Conservation (phyloP, 352 stramenopile species). For the Albugo candida region DNA sequence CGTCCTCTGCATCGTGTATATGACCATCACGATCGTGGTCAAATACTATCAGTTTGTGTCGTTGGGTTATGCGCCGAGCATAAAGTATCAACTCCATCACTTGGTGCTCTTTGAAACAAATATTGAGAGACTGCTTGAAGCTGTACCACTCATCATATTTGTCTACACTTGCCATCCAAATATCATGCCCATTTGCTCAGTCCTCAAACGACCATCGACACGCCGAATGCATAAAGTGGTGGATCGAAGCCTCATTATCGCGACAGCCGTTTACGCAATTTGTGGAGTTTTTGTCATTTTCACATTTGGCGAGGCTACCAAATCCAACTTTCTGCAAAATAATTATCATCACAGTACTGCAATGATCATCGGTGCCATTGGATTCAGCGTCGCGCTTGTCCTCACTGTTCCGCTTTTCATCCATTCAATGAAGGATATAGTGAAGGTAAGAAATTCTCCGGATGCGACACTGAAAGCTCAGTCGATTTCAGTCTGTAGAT, state of each 20-base stretch:
- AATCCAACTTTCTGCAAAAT: slow-evolving; percentile 78
- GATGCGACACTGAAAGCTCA: too few relatives aligned
- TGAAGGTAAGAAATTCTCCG: slow-evolving; percentile 14
- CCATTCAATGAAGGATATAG: slow-evolving; percentile 66
- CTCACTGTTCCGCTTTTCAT: slow-evolving; percentile 72
- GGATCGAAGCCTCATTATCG: slow-evolving; percentile 64
- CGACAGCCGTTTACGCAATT: slow-evolving; percentile 49
- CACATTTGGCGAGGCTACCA: slow-evolving; percentile 58
- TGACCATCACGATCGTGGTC: slow-evolving; percentile 71
- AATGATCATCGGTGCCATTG: slow-evolving; percentile 42
- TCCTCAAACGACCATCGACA: slow-evolving; percentile 69
- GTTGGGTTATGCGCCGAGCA: slow-evolving; percentile 29
- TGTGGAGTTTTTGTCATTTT: slow-evolving; percentile 70
- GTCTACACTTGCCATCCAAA: slow-evolving; percentile 80
- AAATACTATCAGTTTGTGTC: slow-evolving; percentile 82
- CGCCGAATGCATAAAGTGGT: slow-evolving; percentile 79
- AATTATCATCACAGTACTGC: slow-evolving; percentile 60
- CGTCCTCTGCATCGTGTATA: slow-evolving; percentile 76
- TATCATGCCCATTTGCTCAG: slow-evolving; percentile 74
- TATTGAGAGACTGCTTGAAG: slow-evolving; percentile 34
- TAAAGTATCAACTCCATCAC: slow-evolving; percentile 54
- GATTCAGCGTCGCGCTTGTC: slow-evolving; percentile 67
- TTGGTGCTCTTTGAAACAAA: slow-evolving; percentile 52
- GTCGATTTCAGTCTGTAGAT: too few relatives aligned
- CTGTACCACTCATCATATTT: slow-evolving; percentile 72